Evolutionary conservation across 2,329 filamentous ascomycete species (phyloP), one percentile per base, ranked within the genome.

Genomic region (Aspergillus glaucus): DNA sequence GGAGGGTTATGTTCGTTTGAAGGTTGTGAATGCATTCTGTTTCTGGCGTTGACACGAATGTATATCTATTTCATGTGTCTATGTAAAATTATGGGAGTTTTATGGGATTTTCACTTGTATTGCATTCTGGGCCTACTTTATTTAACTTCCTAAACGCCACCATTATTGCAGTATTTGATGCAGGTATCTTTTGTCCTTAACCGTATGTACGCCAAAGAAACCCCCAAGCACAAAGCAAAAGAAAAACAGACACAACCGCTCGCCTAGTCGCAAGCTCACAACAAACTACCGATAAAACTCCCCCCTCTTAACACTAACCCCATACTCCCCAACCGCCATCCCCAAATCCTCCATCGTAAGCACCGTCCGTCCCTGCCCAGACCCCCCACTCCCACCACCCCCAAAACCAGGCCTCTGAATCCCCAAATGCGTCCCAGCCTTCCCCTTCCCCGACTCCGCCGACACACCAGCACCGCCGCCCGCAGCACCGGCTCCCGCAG

Each of bases 271-370:
- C 32, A 36, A 36, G 14, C 32, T 26, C 32, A 34, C 3, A 34
- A 15, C 14, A 21, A 44, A 28, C 39, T 67, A 96, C 61, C 91
- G 80, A 69, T 98, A 98, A 66, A 97, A 98, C 74, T 98, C 93
- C 64, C 92, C 91, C 55, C 93, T 80, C 81, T 95, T 97, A 46
- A 97, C 87, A 66, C 95, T 98, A 46, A 98, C 90, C 1, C 93
- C 93, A 66, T 97, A 98, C 76, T 98, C 93, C 28, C 88, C 88
- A 26, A 97, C 92, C 1, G 93, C 93, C 90, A 97, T 97, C 14
- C 93, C 93, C 61, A 98, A 70, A 68, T 98, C 93, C 72, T 98
- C 93, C 93, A 98, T 97, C 1, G 93, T 97, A 53, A 98, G 77
- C 48, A 98, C 92, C 15, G 93, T 96, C 55, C 90, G 80, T 55